Percentiles rank a stretch among this genome's conserved stretches.
Conservation (phyloP, 2,329 filamentous ascomycete genomes). For the Mollisia scopiformis region DNA sequence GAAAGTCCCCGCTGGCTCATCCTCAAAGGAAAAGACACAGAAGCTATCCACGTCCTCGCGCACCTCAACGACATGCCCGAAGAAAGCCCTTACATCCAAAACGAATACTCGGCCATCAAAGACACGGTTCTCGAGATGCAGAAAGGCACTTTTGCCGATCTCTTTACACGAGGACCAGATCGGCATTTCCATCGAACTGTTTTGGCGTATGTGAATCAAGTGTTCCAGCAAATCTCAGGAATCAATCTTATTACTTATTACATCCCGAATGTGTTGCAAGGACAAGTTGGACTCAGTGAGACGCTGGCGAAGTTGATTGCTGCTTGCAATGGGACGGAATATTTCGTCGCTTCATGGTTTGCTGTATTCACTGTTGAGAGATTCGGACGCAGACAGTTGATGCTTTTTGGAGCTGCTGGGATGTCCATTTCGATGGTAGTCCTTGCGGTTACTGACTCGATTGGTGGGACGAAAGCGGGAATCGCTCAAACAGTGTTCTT, state of each 20-base stretch:
- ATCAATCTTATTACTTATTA: constrained; percentile 1
- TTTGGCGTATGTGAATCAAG: background rate
- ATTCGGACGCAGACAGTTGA: constrained; percentile 70
- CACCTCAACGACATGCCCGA: background rate
- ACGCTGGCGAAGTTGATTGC: background rate
- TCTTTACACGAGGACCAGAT: background rate
- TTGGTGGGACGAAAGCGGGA: background rate
- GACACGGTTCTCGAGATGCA: background rate
- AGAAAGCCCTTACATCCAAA: background rate
- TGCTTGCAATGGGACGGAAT: constrained; percentile 37
- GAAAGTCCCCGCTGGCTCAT: background rate
- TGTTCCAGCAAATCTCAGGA: background rate
- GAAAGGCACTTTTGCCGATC: background rate
- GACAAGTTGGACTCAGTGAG: background rate
- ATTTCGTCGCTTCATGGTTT: constrained; percentile 42
- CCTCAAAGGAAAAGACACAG: background rate
- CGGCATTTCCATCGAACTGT: background rate
- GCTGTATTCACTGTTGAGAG: constrained; percentile 50
- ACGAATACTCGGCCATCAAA: background rate
- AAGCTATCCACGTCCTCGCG: background rate
- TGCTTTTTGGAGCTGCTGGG: constrained; percentile 68
- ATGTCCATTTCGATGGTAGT: constrained; percentile 69
- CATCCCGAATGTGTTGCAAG: background rate
- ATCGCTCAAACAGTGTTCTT: background rate
- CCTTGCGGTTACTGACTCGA: constrained; percentile 39